Base-by-base conservation (phyloP, 306 rosid species). In the Biancaea sappan region DNA sequence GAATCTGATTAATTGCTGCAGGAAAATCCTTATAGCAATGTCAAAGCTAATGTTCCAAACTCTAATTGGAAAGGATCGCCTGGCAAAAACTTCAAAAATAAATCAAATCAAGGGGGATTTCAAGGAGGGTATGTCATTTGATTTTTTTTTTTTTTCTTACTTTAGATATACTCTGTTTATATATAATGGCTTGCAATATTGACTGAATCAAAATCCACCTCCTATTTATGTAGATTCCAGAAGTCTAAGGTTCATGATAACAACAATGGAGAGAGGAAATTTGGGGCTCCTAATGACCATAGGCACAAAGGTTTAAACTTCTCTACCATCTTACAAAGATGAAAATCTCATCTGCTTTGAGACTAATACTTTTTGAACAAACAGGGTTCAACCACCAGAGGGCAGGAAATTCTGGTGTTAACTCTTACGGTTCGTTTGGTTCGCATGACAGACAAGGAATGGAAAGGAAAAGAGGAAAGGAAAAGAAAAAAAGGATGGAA, bases 291-390 rank as follows among this genome's bases (percentile, higher is more conserved):
- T 59, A 80, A 79, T 3, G 84, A 76, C 40, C 79, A 44, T 54
- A 75, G 47, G 38, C 85, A 88, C 76, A 88, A 82, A 87, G 98
- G 99, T 90, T 69, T 71, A 88, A 77, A 76, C 57, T 79, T 75
- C 53, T 12, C 67, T 59, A 59, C 53, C 51, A 78, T 80, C 58
- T 61, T 56, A 22, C 67, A 1, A 19, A 41, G 25, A 26, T 25
- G 28, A 60, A 81, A 67, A 41, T 40, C 41, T 69, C 28, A 58
- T 82, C 51, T 69, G 29, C 26, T 6, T 53, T 54, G 70, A n/a
- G 84, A n/a, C 67, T 82, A 50, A 82, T 73, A 19, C 61, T 62
- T 58, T 75, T 56, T 31, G 31, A 9, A 35, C 35, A 81, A 52
- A 53, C 95, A 91, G 98, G 96, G 68, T 73, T 50, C 41, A 74